Percentiles rank a stretch among this genome's conserved stretches.
Evolutionary conservation across 805 yeast species (phyloP).

Genomic region (Kazachstania martiniae): DNA sequence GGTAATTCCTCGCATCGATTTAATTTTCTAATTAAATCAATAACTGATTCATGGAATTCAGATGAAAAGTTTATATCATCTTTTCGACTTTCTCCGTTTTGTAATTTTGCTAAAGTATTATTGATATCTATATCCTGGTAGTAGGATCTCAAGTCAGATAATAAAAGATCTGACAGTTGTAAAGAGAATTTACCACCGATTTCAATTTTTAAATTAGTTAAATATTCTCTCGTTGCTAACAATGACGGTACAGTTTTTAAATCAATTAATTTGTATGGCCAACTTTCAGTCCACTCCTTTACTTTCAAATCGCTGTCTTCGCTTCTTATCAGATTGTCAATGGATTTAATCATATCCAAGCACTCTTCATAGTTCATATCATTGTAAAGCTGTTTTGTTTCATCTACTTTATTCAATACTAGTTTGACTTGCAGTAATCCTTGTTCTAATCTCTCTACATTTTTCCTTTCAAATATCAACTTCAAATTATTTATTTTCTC

Average conservation of each 20-base stretch:
- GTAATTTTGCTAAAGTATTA: conserved; percentile 41
- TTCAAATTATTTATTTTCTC: conserved; percentile 41
- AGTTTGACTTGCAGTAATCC: conserved; percentile 41
- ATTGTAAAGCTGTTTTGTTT: conserved; percentile 18
- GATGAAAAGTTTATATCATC: conserved; percentile 27
- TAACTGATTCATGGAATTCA: conserved; percentile 34
- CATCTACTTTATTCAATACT: conserved; percentile 35
- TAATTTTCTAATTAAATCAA: conserved; percentile 42
- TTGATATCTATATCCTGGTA: conserved; percentile 37
- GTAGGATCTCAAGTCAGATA: conserved; percentile 52
- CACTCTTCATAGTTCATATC: conserved; percentile 40
- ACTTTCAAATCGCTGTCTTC: conserved; percentile 26
- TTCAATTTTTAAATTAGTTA: conserved; percentile 45
- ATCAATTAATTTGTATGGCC: conserved; percentile 32
- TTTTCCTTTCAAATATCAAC: conserved; percentile 41
- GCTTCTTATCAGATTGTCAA: conserved; percentile 52
- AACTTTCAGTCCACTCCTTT: conserved; percentile 24
- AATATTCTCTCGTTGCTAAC: conserved; percentile 35
- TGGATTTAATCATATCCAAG: conserved; percentile 44
- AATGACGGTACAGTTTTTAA: conserved; percentile 26
- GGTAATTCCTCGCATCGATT: conserved; percentile 50
- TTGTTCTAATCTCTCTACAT: conserved; percentile 54
- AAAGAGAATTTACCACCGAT: conserved; percentile 61
- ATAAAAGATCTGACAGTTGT: conserved; percentile 42
- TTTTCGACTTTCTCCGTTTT: conserved; percentile 25